Conservation (phyloP, 768 basidiomycete genomes). For the Mycena rosella region DNA sequence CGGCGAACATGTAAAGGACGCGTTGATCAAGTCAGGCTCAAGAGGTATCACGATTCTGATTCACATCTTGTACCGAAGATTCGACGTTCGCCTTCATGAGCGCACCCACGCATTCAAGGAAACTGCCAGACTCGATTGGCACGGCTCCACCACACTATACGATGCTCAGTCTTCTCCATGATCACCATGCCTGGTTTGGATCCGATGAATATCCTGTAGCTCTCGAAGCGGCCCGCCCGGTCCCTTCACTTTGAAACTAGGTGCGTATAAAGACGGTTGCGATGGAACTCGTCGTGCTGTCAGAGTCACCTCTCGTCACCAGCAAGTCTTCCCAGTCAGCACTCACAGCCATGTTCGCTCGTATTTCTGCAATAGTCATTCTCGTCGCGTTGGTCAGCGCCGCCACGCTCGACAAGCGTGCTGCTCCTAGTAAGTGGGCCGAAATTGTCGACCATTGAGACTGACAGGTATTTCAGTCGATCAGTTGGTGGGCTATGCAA, state of each 20-base stretch:
- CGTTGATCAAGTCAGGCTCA: no score
- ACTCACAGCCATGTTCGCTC: conserved; percentile 16
- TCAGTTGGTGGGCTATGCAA: conserved; percentile 34
- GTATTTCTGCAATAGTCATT: conserved; percentile 8
- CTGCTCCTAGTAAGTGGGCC: conserved; percentile 24
- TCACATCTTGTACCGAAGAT: no score
- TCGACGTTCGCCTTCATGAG: no score
- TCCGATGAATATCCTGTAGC: no score
- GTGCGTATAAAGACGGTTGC: conserved; percentile 7
- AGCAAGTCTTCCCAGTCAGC: not conserved
- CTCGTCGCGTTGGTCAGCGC: conserved; percentile 23
- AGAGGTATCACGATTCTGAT: no score
- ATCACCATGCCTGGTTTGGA: no score
- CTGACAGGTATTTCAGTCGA: conserved; percentile 13
- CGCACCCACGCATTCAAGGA: no score
- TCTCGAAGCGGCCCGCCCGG: conserved; percentile 9
- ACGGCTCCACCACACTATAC: no score
- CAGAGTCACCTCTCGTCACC: conserved; percentile 7
- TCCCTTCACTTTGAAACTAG: not conserved
- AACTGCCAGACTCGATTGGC: no score
- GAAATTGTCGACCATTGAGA: not conserved
- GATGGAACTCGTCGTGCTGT: not conserved
- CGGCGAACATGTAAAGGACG: no score
- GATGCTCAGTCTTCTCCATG: no score
- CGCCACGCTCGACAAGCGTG: conserved; percentile 26